phyloP scores from a whole-genome alignment of 345 rosid genomes.

The Pugionium dolabratum region DNA sequence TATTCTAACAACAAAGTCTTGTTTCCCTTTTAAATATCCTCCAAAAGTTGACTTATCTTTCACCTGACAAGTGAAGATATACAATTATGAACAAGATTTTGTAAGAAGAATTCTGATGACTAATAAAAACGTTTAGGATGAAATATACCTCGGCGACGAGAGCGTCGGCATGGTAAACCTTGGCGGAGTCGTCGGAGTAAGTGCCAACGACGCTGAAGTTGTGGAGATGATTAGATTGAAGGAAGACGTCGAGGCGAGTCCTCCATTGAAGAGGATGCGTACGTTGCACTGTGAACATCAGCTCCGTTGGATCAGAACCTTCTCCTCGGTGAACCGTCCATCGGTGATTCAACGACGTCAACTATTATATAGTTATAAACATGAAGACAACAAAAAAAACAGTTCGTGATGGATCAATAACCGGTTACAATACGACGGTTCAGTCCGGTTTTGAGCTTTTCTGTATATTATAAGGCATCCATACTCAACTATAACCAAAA shows the following conservation, averaged over 20 bases:
- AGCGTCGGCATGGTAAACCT: slow-evolving; percentile 12
- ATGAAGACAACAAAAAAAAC: neutral
- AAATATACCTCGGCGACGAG: slow-evolving; percentile 32
- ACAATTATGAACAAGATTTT: too few species aligned
- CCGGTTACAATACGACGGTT: neutral
- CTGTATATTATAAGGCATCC: too few species aligned
- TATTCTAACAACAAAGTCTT: slow-evolving; percentile 28
- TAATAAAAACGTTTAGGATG: too few species aligned
- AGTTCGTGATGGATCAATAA: neutral
- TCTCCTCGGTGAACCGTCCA: slow-evolving; percentile 38
- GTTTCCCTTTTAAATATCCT: slow-evolving; percentile 30
- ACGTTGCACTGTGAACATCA: slow-evolving; percentile 34
- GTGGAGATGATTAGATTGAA: slow-evolving; percentile 17
- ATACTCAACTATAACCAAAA: too few species aligned
- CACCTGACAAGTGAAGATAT: neutral
- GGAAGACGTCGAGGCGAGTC: slow-evolving; percentile 31
- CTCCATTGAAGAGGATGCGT: slow-evolving; percentile 33
- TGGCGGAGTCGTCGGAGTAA: slow-evolving; percentile 31
- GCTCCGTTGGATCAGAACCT: slow-evolving; percentile 37
- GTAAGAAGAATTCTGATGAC: too few species aligned
- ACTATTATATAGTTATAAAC: neutral
- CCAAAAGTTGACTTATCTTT: slow-evolving; percentile 30
- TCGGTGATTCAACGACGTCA: slow-evolving; percentile 20
- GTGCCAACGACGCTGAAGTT: slow-evolving; percentile 34
- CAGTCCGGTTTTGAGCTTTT: neutral